Evolutionary conservation across 179 eudicot genomes (phyloP), one percentile per base, ranked within the genome.

Genomic region (Sideroxylon spinosum): DNA sequence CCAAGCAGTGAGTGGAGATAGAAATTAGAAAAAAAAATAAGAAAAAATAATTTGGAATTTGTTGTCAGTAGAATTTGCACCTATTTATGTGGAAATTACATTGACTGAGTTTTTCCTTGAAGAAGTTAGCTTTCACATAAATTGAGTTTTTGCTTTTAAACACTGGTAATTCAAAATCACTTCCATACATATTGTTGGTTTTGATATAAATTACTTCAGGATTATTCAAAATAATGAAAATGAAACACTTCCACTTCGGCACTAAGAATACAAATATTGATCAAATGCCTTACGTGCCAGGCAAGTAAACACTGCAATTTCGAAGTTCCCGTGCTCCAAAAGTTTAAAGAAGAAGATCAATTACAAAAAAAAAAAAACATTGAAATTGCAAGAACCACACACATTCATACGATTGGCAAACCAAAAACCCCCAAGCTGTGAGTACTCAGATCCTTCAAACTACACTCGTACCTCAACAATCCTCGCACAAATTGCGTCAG

Each of bases 401-500:
- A 62, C 50, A 65, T 23, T 50, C 26, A 17, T 14, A 76, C 29
- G 13, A 67, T 52, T 50, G 28, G 37, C 25, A n/a, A 29, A 19
- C 57, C 78, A 49, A 76, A 65, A 79, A 67, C 73, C 80, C 60
- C 68, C 44, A 37, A 37, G 44, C 44, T 37, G 0, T 6, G 22
- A n/a, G 28, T 56, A 62, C 52, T 48, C 64, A 63, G 17, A 73
- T 74, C 60, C 65, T 73, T 78, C 86, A 78, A 62, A 66, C 71
- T 48, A 76, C 65, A 76, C 20, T 29, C 57, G 74, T 89, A 95
- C 99, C 98, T 95, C 98, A 73, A 95, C 71, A 86, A 95, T 90
- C 87, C 98, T 86, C 63, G 89, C 86, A 81, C 98, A 95, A 83
- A 95, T 82, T 9, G 90, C 91, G 37, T 87, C 88, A 8, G 95